These are phyloP conservation scores for Colletotrichum salicis DNA, from an alignment of 2,329 filamentous ascomycete species.

Conservation along the genomic window DNA sequence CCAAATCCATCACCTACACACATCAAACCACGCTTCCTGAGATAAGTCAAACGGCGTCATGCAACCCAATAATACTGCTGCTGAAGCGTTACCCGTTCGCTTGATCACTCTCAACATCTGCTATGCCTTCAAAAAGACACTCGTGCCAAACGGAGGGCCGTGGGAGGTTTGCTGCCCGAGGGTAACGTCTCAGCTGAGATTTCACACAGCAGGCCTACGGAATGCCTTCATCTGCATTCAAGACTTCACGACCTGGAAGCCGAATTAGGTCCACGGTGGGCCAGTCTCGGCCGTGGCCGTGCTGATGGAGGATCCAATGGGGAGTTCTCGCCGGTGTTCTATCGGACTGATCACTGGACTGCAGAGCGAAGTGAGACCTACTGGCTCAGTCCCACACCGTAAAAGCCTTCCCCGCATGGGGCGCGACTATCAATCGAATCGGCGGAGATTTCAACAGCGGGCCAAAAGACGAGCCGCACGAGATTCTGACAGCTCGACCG, in stretches of 20 bases:
- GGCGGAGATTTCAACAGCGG: slow-evolving; percentile 78
- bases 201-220: slow-evolving; percentile 60
- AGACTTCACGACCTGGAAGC: slow-evolving; percentile 67
- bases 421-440: slow-evolving; percentile 67
- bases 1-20: background rate
- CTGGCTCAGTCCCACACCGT: slow-evolving; percentile 81
- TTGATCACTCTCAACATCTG: slow-evolving; percentile 75
- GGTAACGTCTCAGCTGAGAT: slow-evolving; percentile 65
- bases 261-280: slow-evolving; percentile 66
- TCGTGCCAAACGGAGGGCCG: slow-evolving; percentile 62
- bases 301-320: slow-evolving; percentile 72
- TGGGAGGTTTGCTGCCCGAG: slow-evolving; percentile 67
- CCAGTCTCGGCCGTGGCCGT: slow-evolving; percentile 72
- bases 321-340: slow-evolving; percentile 85
- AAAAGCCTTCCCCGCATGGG: slow-evolving; percentile 77
- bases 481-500: slow-evolving; percentile 58
- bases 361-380: slow-evolving; percentile 70
- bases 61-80: background rate
- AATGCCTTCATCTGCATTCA: slow-evolving; percentile 73
- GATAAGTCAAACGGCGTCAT: background rate
- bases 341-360: slow-evolving; percentile 68
- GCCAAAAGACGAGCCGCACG: slow-evolving; percentile 67
- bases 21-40: too few relatives aligned
- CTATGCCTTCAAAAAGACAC: slow-evolving; percentile 65
- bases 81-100: slow-evolving; percentile 54